Percentiles rank a stretch among this genome's conserved stretches.
These are phyloP conservation scores for Tuctoria greenei DNA, from an alignment of 176 grass and related monocot species.

Conservation along the genomic window DNA sequence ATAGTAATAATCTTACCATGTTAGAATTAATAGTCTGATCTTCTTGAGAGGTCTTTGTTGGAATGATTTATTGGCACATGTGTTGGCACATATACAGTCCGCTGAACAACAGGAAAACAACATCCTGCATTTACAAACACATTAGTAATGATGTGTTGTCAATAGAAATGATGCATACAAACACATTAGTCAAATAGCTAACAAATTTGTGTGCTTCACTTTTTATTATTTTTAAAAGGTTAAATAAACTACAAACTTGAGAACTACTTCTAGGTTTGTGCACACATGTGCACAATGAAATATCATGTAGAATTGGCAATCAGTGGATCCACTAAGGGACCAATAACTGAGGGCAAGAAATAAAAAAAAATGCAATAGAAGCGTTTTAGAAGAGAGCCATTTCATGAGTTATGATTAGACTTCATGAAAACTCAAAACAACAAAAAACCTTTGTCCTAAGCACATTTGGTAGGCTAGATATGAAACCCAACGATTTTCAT, in stretches of 20 bases:
- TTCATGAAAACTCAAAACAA: background rate
- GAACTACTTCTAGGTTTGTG: background rate
- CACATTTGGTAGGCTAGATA: too few relatives aligned
- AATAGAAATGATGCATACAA: background rate
- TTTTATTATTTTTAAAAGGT: background rate
- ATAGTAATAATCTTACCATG: constrained; percentile 45
- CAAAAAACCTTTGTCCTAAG: too few relatives aligned
- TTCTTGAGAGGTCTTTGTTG: constrained; percentile 78
- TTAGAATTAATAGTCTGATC: constrained; percentile 82
- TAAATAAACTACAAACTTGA: background rate
- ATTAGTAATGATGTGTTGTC: constrained; percentile 32
- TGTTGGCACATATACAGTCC: constrained; percentile 69
- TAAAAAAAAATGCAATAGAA: background rate
- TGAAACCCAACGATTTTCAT: too few relatives aligned
- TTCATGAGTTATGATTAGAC: background rate
- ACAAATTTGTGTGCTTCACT: constrained; percentile 5
- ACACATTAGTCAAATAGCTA: constrained; percentile 42
- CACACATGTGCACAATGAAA: background rate
- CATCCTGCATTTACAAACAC: constrained; percentile 71
- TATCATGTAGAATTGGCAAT: background rate
- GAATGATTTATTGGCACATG: constrained; percentile 86
- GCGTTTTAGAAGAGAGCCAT: background rate
- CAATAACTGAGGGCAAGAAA: background rate
- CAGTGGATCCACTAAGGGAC: background rate
- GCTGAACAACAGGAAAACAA: constrained; percentile 90